Evolutionary conservation across 768 basidiomycete species (phyloP).

Genomic region (Boletus subparvulus): DNA sequence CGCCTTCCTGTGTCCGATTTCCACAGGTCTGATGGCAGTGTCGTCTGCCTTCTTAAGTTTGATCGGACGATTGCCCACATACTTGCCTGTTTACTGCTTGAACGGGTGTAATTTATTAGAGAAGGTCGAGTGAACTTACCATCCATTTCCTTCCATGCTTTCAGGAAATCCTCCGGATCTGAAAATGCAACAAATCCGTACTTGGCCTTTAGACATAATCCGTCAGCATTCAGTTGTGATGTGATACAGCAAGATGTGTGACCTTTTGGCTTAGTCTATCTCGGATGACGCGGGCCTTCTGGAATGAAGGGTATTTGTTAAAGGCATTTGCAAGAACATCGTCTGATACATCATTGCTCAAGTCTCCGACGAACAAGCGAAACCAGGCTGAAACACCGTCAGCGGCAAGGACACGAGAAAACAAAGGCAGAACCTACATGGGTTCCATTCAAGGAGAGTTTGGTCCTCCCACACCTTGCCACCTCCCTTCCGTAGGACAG

Average conservation of each 20-base stretch:
- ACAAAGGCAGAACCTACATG: conserved; percentile 57
- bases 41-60: conserved; percentile 93
- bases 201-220: conserved; percentile 62
- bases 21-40: conserved; percentile 82
- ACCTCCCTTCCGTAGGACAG: conserved; percentile 91
- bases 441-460: conserved; percentile 96
- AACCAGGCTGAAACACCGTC: conserved; percentile 74
- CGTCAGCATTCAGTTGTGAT: neutral
- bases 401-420: neutral
- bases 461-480: conserved; percentile 99
- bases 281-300: conserved; percentile 92
- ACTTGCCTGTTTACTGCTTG: conserved; percentile 66
- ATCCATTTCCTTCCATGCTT: conserved; percentile 99
- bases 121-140: conserved; percentile 48
- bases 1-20: conserved; percentile 92
- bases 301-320: conserved; percentile 88
- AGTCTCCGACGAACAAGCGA: conserved; percentile 94
- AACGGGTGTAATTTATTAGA: neutral
- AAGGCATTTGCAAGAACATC: conserved; percentile 93
- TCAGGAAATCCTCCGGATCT: conserved; percentile 97
- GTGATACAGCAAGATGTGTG: neutral
- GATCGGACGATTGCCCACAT: conserved; percentile 97
- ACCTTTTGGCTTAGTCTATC: conserved; percentile 95
- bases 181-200: conserved; percentile 98
- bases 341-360: conserved; percentile 97